Evolutionary conservation across 148 eudicot genomes (phyloP), one percentile per base, ranked within the genome.

Genomic region (Fagopyrum homotropicum): DNA sequence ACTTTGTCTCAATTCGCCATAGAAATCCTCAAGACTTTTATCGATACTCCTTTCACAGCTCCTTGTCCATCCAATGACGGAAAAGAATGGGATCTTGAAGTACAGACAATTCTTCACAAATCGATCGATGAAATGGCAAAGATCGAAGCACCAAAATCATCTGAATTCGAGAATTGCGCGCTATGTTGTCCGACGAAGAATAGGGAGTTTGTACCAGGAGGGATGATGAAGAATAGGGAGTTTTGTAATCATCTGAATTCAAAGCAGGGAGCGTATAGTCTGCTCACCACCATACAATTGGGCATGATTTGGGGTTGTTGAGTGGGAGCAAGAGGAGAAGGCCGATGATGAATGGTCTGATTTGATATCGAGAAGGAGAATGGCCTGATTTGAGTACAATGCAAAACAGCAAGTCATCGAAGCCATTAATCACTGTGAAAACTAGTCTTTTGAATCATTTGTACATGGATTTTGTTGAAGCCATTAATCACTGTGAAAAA

Each of bases 221-320:
- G 89, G 64, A 82, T 77, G 63, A 93, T 93, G 98, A 91, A 85
- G 84, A 22, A 85, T 93, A 43, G 76, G 91, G 63, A 82, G 97
- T 0, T 89, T 97, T 15, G 98, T 97, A 1, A 78, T 93, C 0
- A 91, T 93, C 26, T 9, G 63, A 81, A 80, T 93, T 93, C 19
- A 82, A 86, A 78, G 90, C 86, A 0, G 98, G 98, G 66, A 88
- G 94, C 30, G 83, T 93, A 0, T 97, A 93, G 82, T 97, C 98
- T 52, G 98, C 92, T 29, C 98, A 93, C 51, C 97, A 93, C 73
- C 97, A 93, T 54, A 87, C 80, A 0, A 88, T 86, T 7, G 97
- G 98, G 69, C 98, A 93, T 29, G 98, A 93, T 77, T 44, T 93
- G 85, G 82, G 88, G 68, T 97, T 93, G 85, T 75, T 82, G 74